Percentiles rank a stretch among this genome's conserved stretches.
Conservation (phyloP, 2,329 filamentous ascomycete species). For the Diaporthe sp. region DNA sequence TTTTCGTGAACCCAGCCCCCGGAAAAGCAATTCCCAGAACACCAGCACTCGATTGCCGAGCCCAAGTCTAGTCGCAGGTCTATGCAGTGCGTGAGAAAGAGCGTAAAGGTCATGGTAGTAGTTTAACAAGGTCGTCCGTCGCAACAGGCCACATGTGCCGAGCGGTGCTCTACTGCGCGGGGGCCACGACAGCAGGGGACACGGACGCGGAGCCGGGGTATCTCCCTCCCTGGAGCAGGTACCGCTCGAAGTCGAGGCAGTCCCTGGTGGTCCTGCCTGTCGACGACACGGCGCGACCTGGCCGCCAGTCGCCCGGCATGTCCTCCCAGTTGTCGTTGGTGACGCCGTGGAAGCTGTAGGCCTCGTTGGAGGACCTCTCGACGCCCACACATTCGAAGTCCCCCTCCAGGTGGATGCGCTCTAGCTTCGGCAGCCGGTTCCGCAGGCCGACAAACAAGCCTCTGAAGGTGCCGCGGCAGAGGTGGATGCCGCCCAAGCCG, state of each 20-base stretch:
- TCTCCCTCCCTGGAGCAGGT: slow-evolving; percentile 54
- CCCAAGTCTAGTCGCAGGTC: slow-evolving; percentile 36
- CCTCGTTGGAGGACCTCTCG: slow-evolving; percentile 54
- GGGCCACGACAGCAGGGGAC: slow-evolving; percentile 36
- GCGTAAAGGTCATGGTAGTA: neutral
- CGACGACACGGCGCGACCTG: slow-evolving; percentile 47
- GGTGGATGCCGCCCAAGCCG: slow-evolving; percentile 58
- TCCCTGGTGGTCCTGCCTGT: slow-evolving; percentile 51
- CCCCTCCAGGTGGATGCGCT: slow-evolving; percentile 61
- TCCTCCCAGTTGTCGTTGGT: slow-evolving; percentile 58
- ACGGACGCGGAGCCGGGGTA: slow-evolving; percentile 49
- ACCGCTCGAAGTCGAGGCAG: slow-evolving; percentile 57
- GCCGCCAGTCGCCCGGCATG: slow-evolving; percentile 40
- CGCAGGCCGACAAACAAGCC: slow-evolving; percentile 58
- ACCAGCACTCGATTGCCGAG: slow-evolving; percentile 36
- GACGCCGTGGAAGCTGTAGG: slow-evolving; percentile 57
- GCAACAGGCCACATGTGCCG: neutral
- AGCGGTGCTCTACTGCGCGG: slow-evolving; percentile 33
- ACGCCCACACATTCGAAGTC: slow-evolving; percentile 59
- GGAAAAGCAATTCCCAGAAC: slow-evolving; percentile 33
- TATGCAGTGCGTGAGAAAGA: slow-evolving; percentile 28
- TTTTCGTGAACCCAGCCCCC: slow-evolving; percentile 5
- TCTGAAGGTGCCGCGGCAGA: slow-evolving; percentile 60
- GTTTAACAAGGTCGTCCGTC: slow-evolving; percentile 15
- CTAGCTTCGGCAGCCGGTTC: slow-evolving; percentile 52